Evolutionary conservation across 768 basidiomycete genomes (phyloP).

Genomic region (Porpolomopsis calyptriformis): DNA sequence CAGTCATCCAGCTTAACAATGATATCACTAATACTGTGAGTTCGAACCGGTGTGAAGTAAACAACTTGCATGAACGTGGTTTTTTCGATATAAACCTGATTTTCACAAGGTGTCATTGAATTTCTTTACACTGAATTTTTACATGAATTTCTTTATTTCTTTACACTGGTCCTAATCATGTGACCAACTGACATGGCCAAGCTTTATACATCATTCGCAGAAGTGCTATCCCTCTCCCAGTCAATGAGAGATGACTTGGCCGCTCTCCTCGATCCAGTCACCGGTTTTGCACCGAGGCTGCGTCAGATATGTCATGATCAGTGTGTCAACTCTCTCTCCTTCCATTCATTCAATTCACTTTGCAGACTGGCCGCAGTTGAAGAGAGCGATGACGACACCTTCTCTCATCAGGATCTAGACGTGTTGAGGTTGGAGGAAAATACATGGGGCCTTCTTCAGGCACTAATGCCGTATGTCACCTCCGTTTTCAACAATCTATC

Average conservation of each 20-base stretch:
- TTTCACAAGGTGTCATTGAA: too few species aligned
- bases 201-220: slow-evolving; percentile 57
- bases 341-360: slow-evolving; percentile 2
- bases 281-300: slow-evolving; percentile 62
- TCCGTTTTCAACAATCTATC: neutral
- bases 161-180: too few species aligned
- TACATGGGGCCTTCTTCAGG: slow-evolving; percentile 76
- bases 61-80: too few species aligned
- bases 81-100: too few species aligned
- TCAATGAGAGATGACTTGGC: slow-evolving; percentile 45
- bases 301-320: slow-evolving; percentile 41
- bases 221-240: slow-evolving; percentile 54
- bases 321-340: slow-evolving; percentile 27
- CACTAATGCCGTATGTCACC: slow-evolving; percentile 56
- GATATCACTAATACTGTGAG: too few species aligned
- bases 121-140: too few species aligned
- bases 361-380: slow-evolving; percentile 44
- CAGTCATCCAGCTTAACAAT: too few species aligned
- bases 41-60: too few species aligned
- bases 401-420: slow-evolving; percentile 44
- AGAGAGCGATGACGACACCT: slow-evolving; percentile 27
- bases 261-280: slow-evolving; percentile 51
- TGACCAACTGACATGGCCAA: too few species aligned
- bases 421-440: slow-evolving; percentile 62
- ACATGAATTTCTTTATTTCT: too few species aligned